Conservation (phyloP, 345 rosid species). For the Syzygium aqueum region DNA sequence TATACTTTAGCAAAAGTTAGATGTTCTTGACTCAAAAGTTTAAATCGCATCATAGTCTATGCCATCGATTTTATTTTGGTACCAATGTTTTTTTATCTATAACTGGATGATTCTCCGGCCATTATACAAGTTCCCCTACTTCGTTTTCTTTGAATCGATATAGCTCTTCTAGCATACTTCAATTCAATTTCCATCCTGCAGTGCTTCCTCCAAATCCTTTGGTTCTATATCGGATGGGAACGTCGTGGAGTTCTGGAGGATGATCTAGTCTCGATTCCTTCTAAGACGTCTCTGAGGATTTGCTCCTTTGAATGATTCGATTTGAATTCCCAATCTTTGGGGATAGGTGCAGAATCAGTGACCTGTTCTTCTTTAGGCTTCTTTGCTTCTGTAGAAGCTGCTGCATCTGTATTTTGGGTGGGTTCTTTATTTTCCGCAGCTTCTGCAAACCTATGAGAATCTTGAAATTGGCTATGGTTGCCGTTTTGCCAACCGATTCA, state of each 20-base stretch:
- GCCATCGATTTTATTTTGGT: too few species aligned
- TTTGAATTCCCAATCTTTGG: accelerated
- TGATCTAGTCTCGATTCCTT: background rate
- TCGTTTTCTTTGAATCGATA: too few species aligned
- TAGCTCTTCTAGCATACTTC: too few species aligned
- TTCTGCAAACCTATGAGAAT: background rate
- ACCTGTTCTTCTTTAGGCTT: accelerated
- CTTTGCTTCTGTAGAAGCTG: background rate
- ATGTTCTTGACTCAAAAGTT: too few species aligned
- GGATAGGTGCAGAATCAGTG: background rate
- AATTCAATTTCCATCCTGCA: too few species aligned
- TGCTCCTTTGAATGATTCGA: background rate
- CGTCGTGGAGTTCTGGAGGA: background rate
- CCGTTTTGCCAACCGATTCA: background rate
- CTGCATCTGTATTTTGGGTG: background rate
- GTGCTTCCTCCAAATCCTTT: too few species aligned
- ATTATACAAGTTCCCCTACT: too few species aligned
- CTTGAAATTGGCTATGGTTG: background rate
- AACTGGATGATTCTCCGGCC: too few species aligned
- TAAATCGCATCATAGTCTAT: too few species aligned
- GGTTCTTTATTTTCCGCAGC: background rate
- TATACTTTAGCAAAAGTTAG: too few species aligned
- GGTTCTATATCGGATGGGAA: too few species aligned
- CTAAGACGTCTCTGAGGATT: accelerated
- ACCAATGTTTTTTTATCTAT: too few species aligned